Evolutionary conservation across 2,329 filamentous ascomycete species (phyloP).

Genomic region (Plenodomus lindquistii): DNA sequence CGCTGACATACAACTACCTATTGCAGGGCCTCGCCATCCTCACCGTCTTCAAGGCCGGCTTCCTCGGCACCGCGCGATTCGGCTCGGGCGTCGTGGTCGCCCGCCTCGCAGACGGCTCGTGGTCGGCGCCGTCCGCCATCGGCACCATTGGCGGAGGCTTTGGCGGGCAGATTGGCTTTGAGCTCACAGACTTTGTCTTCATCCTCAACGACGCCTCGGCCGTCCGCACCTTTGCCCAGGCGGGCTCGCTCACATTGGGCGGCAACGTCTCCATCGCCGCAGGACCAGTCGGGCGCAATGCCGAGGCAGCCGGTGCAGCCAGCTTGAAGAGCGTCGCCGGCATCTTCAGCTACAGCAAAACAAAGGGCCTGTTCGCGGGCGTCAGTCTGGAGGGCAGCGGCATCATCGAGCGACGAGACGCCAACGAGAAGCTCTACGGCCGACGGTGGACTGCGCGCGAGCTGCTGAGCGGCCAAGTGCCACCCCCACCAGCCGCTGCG

Average conservation of each 20-base stretch:
- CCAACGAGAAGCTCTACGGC: conserved; percentile 95
- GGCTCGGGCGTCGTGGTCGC: conserved; percentile 83
- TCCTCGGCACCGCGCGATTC: conserved; percentile 80
- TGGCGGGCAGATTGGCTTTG: conserved; percentile 84
- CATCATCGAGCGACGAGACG: conserved; percentile 91
- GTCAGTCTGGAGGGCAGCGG: conserved; percentile 92
- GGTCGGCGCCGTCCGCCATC: conserved; percentile 82
- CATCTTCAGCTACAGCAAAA: conserved; percentile 97
- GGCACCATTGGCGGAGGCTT: conserved; percentile 80
- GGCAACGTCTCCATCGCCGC: conserved; percentile 96
- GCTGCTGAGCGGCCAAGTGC: conserved; percentile 76
- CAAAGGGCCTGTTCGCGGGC: conserved; percentile 94
- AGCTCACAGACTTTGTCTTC: conserved; percentile 94
- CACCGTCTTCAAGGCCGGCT: conserved; percentile 84
- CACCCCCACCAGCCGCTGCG: conserved; percentile 78
- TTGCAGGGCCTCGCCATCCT: conserved; percentile 76
- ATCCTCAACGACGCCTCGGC: conserved; percentile 91
- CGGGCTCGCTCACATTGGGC: conserved; percentile 86
- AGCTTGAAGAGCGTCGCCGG: conserved; percentile 87
- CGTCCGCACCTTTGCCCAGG: conserved; percentile 91
- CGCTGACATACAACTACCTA: neutral
- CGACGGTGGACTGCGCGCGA: conserved; percentile 78
- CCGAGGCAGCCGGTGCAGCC: conserved; percentile 91
- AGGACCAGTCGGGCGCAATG: conserved; percentile 90
- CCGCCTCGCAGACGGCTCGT: conserved; percentile 73